These are phyloP conservation scores for Iberis pinnata DNA, from an alignment of 345 rosid species.

Conservation along the genomic window DNA sequence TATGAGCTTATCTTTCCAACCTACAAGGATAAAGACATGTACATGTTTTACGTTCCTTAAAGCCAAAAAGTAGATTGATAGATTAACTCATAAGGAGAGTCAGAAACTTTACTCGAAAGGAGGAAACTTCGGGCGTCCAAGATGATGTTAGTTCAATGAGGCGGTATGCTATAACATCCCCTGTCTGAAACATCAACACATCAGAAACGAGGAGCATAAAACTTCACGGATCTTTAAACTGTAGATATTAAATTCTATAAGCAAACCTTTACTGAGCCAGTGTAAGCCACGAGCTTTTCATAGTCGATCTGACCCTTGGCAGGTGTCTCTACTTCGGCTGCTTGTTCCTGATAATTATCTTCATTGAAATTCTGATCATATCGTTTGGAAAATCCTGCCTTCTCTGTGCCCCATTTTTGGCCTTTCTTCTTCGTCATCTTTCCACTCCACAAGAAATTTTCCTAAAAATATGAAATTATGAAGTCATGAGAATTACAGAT, in stretches of 20 bases:
- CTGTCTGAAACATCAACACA: conserved; percentile 52
- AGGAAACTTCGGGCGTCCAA: conserved; percentile 86
- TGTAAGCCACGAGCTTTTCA: conserved; percentile 56
- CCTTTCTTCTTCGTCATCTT: conserved; percentile 82
- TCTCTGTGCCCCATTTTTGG: conserved; percentile 88
- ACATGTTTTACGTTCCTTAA: conserved; percentile 2
- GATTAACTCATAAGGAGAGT: neutral
- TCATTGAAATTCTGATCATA: conserved; percentile 38
- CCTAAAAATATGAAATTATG: conserved; percentile 30
- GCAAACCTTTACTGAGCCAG: conserved; percentile 51
- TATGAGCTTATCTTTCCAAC: conserved; percentile 69
- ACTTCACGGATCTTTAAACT: neutral
- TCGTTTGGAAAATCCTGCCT: conserved; percentile 40
- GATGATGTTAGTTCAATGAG: conserved; percentile 73
- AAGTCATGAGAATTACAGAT: conserved; percentile 9
- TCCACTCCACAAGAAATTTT: conserved; percentile 71
- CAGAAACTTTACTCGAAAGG: conserved; percentile 50
- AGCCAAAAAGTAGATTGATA: neutral
- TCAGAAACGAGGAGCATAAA: neutral
- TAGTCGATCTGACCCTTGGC: conserved; percentile 38
- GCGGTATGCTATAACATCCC: conserved; percentile 83
- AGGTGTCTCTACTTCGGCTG: conserved; percentile 33
- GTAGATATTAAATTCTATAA: neutral
- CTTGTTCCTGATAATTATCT: conserved; percentile 30
- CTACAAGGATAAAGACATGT: conserved; percentile 33